phyloP scores from a whole-genome alignment of 2,329 filamentous ascomycete species.

The Sphaerulina vaccinii region DNA sequence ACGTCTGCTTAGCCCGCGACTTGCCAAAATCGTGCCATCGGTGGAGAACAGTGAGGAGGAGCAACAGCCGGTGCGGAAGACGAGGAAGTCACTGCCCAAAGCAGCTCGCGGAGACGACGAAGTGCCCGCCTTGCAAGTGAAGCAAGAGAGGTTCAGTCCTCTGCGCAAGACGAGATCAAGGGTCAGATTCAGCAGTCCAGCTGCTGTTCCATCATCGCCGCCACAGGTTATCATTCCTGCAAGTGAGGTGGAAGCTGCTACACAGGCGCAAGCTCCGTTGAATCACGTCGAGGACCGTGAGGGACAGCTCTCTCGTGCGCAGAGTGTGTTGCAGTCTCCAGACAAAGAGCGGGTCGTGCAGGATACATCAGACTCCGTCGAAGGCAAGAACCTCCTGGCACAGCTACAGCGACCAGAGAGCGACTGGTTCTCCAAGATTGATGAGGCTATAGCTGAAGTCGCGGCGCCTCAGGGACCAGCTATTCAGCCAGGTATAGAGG shows the following conservation, averaged over 20 bases:
- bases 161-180: neutral
- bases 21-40: neutral
- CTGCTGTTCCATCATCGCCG: slow-evolving; percentile 2
- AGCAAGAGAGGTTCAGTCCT: slow-evolving; percentile 1
- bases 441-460: slow-evolving; percentile 7
- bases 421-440: slow-evolving; percentile 9
- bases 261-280: slow-evolving; percentile 4
- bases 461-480: neutral
- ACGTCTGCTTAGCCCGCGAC: neutral
- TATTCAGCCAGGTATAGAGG: neutral
- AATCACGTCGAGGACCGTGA: slow-evolving; percentile 3
- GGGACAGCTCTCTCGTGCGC: neutral
- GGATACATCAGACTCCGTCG: neutral
- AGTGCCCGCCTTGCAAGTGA: neutral
- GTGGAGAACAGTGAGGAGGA: slow-evolving; percentile 1
- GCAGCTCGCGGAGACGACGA: slow-evolving; percentile 7
- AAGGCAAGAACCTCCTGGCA: neutral
- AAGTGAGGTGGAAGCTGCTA: slow-evolving; percentile 6
- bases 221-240: slow-evolving; percentile 6
- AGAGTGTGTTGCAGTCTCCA: neutral
- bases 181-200: neutral
- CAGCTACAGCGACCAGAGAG: neutral
- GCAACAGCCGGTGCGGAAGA: slow-evolving; percentile 2
- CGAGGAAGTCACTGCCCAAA: slow-evolving; percentile 7
- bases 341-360: neutral